These are phyloP conservation scores for Phoma sp. DNA, from an alignment of 2,329 filamentous ascomycete species.

Conservation along the genomic window DNA sequence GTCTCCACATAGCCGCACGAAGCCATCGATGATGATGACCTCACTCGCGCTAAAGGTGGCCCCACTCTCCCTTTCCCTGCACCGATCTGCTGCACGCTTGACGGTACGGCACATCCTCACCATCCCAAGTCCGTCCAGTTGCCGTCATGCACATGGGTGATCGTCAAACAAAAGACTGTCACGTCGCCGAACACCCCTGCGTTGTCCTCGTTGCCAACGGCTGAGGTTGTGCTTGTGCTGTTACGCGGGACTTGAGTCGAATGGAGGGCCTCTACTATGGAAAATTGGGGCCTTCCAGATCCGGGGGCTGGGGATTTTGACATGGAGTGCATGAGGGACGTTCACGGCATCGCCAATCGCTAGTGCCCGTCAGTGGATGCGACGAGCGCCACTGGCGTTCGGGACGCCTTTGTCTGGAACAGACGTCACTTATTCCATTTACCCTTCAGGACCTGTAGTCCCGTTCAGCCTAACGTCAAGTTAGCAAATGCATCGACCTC, in stretches of 20 bases:
- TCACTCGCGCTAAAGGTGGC: constrained; percentile 8
- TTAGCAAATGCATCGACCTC: background rate
- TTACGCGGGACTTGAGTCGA: background rate
- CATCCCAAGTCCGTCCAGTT: background rate
- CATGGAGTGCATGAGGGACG: background rate
- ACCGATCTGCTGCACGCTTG: constrained; percentile 3
- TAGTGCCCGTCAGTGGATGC: constrained; percentile 8
- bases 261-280: background rate
- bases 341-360: constrained; percentile 6
- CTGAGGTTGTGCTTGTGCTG: background rate
- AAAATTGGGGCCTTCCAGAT: background rate
- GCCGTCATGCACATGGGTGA: constrained; percentile 4
- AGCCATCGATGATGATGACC: constrained; percentile 1
- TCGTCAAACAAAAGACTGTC: background rate
- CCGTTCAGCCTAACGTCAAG: background rate
- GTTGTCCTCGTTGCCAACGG: background rate
- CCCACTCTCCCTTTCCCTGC: constrained; percentile 5
- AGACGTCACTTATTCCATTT: constrained; percentile 12
- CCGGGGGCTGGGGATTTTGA: constrained; percentile 5
- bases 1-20: background rate
- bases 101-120: constrained; percentile 8
- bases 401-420: constrained; percentile 11
- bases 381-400: constrained; percentile 10
- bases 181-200: background rate
- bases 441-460: background rate